Percentiles rank a stretch among this genome's conserved stretches.
phyloP scores from a whole-genome alignment of 805 yeast species.

The Cyberlindnera suaveolens region DNA sequence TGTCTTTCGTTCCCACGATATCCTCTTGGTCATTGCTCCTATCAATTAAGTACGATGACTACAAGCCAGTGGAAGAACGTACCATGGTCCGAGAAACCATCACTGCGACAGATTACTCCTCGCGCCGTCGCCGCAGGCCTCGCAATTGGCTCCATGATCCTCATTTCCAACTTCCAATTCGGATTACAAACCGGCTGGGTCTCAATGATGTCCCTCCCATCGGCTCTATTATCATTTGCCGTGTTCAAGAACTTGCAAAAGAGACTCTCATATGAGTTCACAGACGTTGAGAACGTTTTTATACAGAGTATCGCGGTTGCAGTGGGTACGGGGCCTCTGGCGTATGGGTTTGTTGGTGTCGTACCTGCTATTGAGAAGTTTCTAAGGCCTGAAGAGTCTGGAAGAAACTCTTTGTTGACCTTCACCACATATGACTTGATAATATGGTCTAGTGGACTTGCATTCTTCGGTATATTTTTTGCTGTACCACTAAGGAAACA shows the following conservation, averaged over 20 bases:
- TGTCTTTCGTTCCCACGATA: no score
- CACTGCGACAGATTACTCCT: slow-evolving; percentile 59
- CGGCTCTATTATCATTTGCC: slow-evolving; percentile 84
- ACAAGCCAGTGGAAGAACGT: slow-evolving; percentile 16
- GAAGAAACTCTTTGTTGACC: slow-evolving; percentile 34
- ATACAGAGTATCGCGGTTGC: slow-evolving; percentile 93
- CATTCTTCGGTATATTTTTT: slow-evolving; percentile 92
- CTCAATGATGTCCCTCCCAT: slow-evolving; percentile 96
- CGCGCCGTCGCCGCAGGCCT: slow-evolving; percentile 75
- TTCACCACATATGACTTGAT: slow-evolving; percentile 49
- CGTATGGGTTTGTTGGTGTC: slow-evolving; percentile 92
- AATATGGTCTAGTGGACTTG: slow-evolving; percentile 81
- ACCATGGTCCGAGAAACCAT: slow-evolving; percentile 35
- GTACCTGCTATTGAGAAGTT: slow-evolving; percentile 94
- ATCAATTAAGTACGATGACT: background rate
- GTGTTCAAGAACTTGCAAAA: slow-evolving; percentile 55
- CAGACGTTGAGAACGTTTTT: slow-evolving; percentile 92
- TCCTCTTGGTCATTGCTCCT: no score
- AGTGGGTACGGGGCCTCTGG: slow-evolving; percentile 94
- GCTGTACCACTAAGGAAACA: slow-evolving; percentile 85
- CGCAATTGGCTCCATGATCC: slow-evolving; percentile 77
- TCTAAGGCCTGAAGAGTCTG: slow-evolving; percentile 71
- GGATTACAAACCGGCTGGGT: slow-evolving; percentile 99
- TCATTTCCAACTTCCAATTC: slow-evolving; percentile 89
- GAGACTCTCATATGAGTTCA: slow-evolving; percentile 38